Evolutionary conservation across 345 rosid genomes (phyloP), one percentile per base, ranked within the genome.

Genomic region (Moringa oleifera): DNA sequence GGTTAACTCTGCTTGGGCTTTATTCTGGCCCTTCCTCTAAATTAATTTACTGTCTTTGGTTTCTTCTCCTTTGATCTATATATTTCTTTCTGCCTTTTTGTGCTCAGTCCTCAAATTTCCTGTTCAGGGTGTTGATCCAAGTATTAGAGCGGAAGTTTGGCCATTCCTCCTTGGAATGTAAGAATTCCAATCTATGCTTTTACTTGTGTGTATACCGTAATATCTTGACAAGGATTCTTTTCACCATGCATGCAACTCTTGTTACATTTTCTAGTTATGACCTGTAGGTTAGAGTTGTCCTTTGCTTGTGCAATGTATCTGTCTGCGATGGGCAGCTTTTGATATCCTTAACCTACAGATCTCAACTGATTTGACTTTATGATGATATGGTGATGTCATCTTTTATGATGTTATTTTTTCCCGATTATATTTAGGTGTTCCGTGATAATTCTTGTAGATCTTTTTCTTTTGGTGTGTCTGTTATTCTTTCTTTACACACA

Each of bases 141-240:
- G 87, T 79, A 83, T 93, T 41, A 87, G 97, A 78, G 83, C 87
- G 37, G 86, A 86, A 69, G 98, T 93, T 68, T 93, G 98, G 98
- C 97, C 94, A 15, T 93, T 93, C 73, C 94, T 93, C 59, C 96
- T 90, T 66, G 98, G 94, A 80, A 76, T 90, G 98, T 93, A 86
- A 86, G 94, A 41, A 67, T 64, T 56, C 47, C 23, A 20, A n/a
- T 65, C 58, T 69, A 49, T 71, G 25, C 18, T 19, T 37, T 10
- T 33, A 18, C 18, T 50, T 54, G 47, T 53, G 54, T 23, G 10
- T 57, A 49, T 31, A 46, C 51, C 19, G 21, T 18, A 2, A 21
- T 66, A 6, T 1, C 31, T 50, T 61, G 31, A 41, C 62, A 41
- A 21, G n/a, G 59, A 25, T 37, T 36, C 55, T 53, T 23, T 65